These are phyloP conservation scores for Cardamine resedifolia DNA, from an alignment of 345 rosid genomes.

Conservation along the genomic window DNA sequence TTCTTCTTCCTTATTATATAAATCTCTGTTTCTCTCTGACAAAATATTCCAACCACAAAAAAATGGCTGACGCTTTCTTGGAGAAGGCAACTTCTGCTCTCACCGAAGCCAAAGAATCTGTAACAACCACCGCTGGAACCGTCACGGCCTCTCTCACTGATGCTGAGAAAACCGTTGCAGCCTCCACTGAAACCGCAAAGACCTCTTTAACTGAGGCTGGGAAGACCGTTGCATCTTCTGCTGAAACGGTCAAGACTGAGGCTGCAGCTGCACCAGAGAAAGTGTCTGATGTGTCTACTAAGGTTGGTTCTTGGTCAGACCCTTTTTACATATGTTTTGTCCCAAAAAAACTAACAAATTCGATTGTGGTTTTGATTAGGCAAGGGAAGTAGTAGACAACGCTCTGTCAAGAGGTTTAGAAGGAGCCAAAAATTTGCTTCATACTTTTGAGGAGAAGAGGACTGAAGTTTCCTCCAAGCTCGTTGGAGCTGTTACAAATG, in stretches of 20 bases:
- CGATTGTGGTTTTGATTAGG: constrained; percentile 20
- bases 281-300: constrained; percentile 14
- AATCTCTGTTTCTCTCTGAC: constrained; percentile 23
- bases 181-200: constrained; percentile 17
- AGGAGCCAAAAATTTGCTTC: constrained; percentile 28
- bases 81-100: constrained; percentile 32
- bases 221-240: constrained; percentile 15
- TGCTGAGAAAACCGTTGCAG: constrained; percentile 29
- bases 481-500: constrained; percentile 28
- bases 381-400: constrained; percentile 27
- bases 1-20: constrained; percentile 23
- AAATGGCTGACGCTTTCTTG: constrained; percentile 15
- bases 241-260: constrained; percentile 33
- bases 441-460: constrained; percentile 27
- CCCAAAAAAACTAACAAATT: neutral
- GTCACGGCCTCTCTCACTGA: constrained; percentile 19
- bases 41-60: constrained; percentile 1
- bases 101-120: constrained; percentile 25
- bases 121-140: constrained; percentile 25
- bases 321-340: neutral
- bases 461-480: constrained; percentile 30
- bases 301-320: constrained; percentile 24
- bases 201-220: neutral
- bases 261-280: constrained; percentile 21
- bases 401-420: constrained; percentile 33